phyloP scores from a whole-genome alignment of 192 early-diverging fungal genomes.

The Mortierella alpina region DNA sequence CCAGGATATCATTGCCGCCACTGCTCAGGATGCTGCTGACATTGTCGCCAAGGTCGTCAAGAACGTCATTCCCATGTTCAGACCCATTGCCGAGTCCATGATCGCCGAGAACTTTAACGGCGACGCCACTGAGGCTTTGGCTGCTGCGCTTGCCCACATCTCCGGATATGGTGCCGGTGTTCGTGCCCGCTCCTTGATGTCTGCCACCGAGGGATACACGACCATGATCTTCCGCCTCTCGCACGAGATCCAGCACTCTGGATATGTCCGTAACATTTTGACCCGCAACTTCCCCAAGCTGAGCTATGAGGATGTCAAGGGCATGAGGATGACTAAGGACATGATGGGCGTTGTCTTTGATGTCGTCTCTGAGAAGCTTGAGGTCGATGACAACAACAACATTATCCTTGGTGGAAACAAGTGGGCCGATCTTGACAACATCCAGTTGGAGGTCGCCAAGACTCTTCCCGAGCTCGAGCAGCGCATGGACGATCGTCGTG shows the following conservation, averaged over 20 bases:
- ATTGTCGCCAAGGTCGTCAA: conserved; percentile 74
- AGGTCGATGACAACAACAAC: conserved; percentile 66
- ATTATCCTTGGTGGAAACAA: conserved; percentile 70
- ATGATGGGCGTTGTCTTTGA: conserved; percentile 88
- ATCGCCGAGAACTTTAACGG: conserved; percentile 72
- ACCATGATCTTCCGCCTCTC: conserved; percentile 81
- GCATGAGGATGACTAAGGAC: conserved; percentile 89
- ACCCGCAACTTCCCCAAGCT: conserved; percentile 77
- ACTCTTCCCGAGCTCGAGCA: conserved; percentile 87
- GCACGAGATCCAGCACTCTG: conserved; percentile 81
- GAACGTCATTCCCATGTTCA: conserved; percentile 85
- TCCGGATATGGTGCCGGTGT: conserved; percentile 88
- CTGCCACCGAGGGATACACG: conserved; percentile 82
- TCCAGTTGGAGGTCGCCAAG: conserved; percentile 75
- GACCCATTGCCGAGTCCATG: conserved; percentile 76
- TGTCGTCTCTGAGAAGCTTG: conserved; percentile 75
- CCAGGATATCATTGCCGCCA: conserved; percentile 87
- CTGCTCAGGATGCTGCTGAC: conserved; percentile 80
- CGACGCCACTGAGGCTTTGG: conserved; percentile 81
- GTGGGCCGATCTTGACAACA: conserved; percentile 75
- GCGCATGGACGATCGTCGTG: conserved; percentile 54
- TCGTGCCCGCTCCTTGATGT: conserved; percentile 82
- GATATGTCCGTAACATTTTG: conserved; percentile 85
- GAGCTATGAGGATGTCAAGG: conserved; percentile 76
- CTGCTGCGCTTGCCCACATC: conserved; percentile 89